Conservation (phyloP, 768 basidiomycete genomes). For the Kwoniella mangroviensis region DNA sequence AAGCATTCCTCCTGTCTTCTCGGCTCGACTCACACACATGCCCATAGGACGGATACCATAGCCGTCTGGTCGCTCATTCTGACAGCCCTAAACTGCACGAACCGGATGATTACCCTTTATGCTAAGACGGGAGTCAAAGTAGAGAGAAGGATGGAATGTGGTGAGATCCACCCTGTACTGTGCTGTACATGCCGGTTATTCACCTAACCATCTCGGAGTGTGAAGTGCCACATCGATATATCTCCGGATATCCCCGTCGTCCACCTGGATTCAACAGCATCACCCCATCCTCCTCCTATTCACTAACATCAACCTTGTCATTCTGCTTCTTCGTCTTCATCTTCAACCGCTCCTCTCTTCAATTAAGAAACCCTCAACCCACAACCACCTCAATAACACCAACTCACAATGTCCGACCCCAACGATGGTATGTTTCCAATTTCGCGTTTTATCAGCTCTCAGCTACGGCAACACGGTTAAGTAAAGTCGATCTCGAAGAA, state of each 20-base stretch:
- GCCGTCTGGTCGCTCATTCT: constrained; percentile 22
- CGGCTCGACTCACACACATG: constrained; percentile 49
- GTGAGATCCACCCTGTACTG: background rate
- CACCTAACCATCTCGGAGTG: background rate
- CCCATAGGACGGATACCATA: constrained; percentile 44
- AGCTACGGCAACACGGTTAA: no score
- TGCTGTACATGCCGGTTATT: constrained; percentile 2
- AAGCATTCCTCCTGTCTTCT: no score
- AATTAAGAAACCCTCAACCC: no score
- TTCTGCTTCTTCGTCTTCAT: background rate
- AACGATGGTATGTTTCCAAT: constrained; percentile 53
- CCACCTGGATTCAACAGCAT: no score
- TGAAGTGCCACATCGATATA: background rate
- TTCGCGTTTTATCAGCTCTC: constrained; percentile 5
- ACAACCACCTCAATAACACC: constrained; percentile 1
- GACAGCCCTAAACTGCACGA: no score
- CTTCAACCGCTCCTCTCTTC: constrained; percentile 3
- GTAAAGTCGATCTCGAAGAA: background rate
- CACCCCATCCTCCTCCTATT: background rate
- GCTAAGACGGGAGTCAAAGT: no score
- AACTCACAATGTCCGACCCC: constrained; percentile 53
- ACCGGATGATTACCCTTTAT: no score
- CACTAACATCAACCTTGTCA: background rate
- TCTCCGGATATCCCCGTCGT: constrained; percentile 5
- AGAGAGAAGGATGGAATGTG: no score